Evolutionary conservation across 108 stramenopile species (phyloP), one percentile per base, ranked within the genome.

Genomic region (Nitzschia sp.): DNA sequence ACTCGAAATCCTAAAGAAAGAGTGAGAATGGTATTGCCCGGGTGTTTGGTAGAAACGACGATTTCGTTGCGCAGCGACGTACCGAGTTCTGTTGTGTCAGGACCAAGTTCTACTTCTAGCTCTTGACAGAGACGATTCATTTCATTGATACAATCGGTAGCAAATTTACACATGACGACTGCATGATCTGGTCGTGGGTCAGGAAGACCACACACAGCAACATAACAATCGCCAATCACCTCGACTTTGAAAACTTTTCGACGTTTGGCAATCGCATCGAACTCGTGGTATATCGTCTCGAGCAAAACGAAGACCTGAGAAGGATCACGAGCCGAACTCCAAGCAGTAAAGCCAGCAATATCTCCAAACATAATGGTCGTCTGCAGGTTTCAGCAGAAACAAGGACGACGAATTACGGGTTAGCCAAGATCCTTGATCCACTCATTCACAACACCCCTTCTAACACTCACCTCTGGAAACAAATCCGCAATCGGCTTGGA

Each of bases 201-300:
- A 4, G 60, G 60, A 4, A 61, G 19, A 61, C 60, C 60, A 21
- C 60, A 61, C 2, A 61, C 60, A 5, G 60, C 60, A 2, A 61
- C 60, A 38, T 61, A 61, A 36, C 60, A 61, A 24, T 61, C 60
- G 8, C 60, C 69, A 15, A 83, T 64, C 23, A 79, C 83, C 53
- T 83, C 85, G 2, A 81, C 82, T 54, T 86, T 86, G 73, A 75
- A 79, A 0, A 77, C 77, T 31, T 33, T 26, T 46, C 59, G 59
- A 11, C 33, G 26, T 26, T 60, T 59, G 18, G 83, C 83, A 17
- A 82, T 42, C 23, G 42, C 64, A 54, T 85, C 81, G 33, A 85
- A 85, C 33, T 82, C 79, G 71, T 76, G 70, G 59, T 82, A 85
- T 26, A 85, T 58, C 11, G 48, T 66, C 35, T 85, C 84, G 13